Evolutionary conservation across 169 alveolate species (phyloP), one percentile per base, ranked within the genome.

Genomic region (Plasmodium relictum): DNA sequence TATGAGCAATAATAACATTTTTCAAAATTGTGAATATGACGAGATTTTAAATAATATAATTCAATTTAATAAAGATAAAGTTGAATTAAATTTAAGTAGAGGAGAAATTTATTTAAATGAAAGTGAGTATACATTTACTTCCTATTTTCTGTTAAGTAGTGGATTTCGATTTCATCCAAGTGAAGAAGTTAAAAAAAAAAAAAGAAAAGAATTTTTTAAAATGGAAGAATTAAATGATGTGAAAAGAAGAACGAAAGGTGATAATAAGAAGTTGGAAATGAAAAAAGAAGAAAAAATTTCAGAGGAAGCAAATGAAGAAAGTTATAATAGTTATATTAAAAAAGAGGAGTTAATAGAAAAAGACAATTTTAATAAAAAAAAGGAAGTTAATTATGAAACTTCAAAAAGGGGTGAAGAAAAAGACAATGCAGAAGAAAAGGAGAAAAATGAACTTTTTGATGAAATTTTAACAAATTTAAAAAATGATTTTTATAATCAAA

Each of bases 51-150:
- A 20, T 20, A 14, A 18, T 63, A 73, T 74, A 20, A 5, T 26
- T 22, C 16, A 16, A 6, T 74, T 74, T 74, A 10, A 74, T 62
- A 61, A 74, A 31, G 18, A 45, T 3, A 48, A 52, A 54, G 20
- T 18, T 5, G 80, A 80, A 12, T 26, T 80, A 18, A 66, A 80
- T 66, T 22, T 44, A 52, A 12, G 66, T 50, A 80, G 90, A 20
- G 90, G 90, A 31, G 90, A 80, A 80, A 66, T 80, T 10, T 80
- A 66, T 48, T 24, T 80, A 20, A 80, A 22, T 50, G 80, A 65
- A 14, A 31, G 39, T 16, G 90, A 80, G 26, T 59, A 20, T 39
- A 16, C 48, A 2, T 22, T 50, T 42, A 80, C 41, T 20, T 50
- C 90, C 2, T 66, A 66, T 31, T 16, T 59, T 42, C 20, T 80